Base-by-base conservation (phyloP, 2,329 filamentous ascomycete species). In the Colletotrichum tabaci region DNA sequence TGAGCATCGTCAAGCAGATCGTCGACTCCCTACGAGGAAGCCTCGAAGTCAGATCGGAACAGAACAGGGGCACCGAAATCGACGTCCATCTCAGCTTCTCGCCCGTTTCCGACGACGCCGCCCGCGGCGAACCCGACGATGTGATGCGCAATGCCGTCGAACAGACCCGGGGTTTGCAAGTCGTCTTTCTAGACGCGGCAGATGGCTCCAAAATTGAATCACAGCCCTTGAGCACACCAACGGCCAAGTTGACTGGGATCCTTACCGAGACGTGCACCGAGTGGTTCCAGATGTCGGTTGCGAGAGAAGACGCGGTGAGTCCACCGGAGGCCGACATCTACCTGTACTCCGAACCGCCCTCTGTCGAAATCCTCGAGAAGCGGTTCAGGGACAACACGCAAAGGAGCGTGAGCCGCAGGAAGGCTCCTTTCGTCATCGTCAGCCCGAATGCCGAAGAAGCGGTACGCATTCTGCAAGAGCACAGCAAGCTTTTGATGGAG, bases 1-100 rank as follows among this genome's bases (percentile, higher is more conserved):
- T 93, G 49, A 90, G 88, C 18, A 90, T 93, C 15, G 90, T 93
- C 30, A 85, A 86, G 49, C 84, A 85, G 63, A 88, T 93, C 46
- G 87, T 92, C 18, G 86, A 87, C 57, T 87, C 89, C 35, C 80
- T 93, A 0, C 85, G 86, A 38, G 91, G 91, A 0, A 85, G 82
- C 8, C 89, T 93, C 53, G 84, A 88, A 10, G 84, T 93, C 44
- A 84, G 83, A 42, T 89, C 85, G 61, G 83, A 87, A 64, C 81
- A 84, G 12, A 84, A 85, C 2, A 82, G 85, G 47, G 90, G 90
- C 2, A 91, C 90, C 0, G 85, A 86, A 26, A 85, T 90, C 2
- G 84, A 82, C 12, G 84, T 89, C 9, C 83, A 80, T 3, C 75
- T 90, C 1, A 83, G 84, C 7, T 75, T 88, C 1, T 60, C 73